These are phyloP conservation scores for Podaxis carcinomalis DNA, from an alignment of 768 basidiomycete genomes.

Conservation along the genomic window DNA sequence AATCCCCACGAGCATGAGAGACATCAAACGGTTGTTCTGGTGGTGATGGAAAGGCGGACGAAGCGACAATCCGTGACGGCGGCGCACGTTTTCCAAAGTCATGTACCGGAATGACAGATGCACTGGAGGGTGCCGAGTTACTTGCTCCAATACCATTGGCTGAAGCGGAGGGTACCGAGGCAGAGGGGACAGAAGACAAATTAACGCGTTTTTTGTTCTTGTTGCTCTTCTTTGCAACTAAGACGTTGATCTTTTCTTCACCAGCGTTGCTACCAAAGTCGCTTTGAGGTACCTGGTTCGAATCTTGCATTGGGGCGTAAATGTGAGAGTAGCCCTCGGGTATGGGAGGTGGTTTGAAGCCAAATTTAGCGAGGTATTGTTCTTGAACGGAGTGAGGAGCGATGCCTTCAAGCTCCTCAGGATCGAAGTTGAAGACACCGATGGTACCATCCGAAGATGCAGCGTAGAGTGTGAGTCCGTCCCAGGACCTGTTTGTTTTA, in stretches of 20 bases:
- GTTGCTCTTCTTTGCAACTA: slow-evolving; percentile 67
- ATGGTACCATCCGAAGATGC: slow-evolving; percentile 96
- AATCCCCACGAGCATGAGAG: slow-evolving; percentile 20
- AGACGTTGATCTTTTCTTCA: slow-evolving; percentile 63
- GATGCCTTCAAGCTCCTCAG: slow-evolving; percentile 78
- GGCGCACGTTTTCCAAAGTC: slow-evolving; percentile 18
- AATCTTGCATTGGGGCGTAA: slow-evolving; percentile 26
- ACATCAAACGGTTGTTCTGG: slow-evolving; percentile 45
- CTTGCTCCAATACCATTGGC: slow-evolving; percentile 16
- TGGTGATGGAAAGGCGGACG: slow-evolving; percentile 40
- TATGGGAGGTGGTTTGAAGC: slow-evolving; percentile 61
- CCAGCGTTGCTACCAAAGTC: slow-evolving; percentile 22
- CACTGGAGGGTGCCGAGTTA: slow-evolving; percentile 22
- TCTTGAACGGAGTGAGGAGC: slow-evolving; percentile 69
- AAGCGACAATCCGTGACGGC: slow-evolving; percentile 19
- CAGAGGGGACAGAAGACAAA: slow-evolving; percentile 15
- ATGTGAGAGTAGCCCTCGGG: slow-evolving; percentile 70
- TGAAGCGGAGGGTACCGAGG: slow-evolving; percentile 19
- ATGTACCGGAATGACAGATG: slow-evolving; percentile 29
- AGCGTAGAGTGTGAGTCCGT: slow-evolving; percentile 89
- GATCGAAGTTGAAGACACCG: slow-evolving; percentile 80
- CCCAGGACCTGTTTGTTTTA: slow-evolving; percentile 66
- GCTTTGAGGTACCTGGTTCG: slow-evolving; percentile 25
- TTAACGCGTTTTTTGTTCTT: slow-evolving; percentile 56
- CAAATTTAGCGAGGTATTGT: slow-evolving; percentile 79